Evolutionary conservation across 108 stramenopile species (phyloP).

Genomic region (Cyclotella cryptica): DNA sequence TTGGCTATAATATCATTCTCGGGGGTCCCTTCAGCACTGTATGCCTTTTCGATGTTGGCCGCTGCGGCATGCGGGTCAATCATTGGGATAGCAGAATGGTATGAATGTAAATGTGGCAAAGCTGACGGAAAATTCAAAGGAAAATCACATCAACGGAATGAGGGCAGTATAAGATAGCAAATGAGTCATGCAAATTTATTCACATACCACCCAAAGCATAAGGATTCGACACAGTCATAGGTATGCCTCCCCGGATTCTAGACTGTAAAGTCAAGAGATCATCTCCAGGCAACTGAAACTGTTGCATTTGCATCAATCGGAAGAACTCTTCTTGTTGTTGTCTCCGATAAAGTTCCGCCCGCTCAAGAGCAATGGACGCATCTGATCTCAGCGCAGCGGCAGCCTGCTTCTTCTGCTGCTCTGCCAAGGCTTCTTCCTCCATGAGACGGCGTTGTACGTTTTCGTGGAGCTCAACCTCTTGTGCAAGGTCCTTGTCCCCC

Average conservation of each 20-base stretch:
- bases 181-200: not conserved
- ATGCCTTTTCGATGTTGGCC: conserved; percentile 3
- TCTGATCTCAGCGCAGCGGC: not conserved
- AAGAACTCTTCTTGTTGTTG: conserved; percentile 8
- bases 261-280: not conserved
- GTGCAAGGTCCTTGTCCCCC: conserved; percentile 1
- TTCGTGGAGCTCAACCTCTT: not conserved
- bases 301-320: conserved; percentile 17
- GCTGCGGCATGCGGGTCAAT: not conserved
- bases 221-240: not conserved
- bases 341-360: not conserved
- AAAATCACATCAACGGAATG: not conserved
- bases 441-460: conserved; percentile 4
- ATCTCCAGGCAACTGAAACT: conserved; percentile 7
- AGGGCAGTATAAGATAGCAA: not conserved
- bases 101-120: not conserved
- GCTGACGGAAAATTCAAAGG: not conserved
- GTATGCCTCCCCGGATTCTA: not conserved
- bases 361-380: not conserved
- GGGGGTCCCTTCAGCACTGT: not conserved
- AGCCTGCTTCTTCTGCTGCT: conserved; percentile 5
- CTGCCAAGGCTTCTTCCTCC: not conserved
- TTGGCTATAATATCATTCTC: conserved; percentile 6
- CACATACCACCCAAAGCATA: conserved; percentile 6
- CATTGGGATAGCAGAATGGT: not conserved